phyloP scores from a whole-genome alignment of 2,329 filamentous ascomycete species.

The Phialophora expanda region DNA sequence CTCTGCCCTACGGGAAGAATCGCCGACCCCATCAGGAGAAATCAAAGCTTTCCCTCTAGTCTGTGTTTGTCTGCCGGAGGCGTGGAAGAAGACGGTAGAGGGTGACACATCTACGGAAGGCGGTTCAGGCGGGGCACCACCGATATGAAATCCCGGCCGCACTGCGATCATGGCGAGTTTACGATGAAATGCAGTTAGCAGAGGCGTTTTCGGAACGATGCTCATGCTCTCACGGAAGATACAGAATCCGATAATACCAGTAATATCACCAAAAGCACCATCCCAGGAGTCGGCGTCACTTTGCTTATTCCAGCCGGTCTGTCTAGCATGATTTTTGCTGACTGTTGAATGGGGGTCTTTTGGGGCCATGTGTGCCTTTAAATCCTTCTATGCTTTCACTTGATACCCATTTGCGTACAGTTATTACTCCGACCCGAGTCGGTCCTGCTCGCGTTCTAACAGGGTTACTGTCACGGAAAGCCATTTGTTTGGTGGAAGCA shows the following conservation, averaged over 20 bases:
- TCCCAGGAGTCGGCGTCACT: constrained; percentile 11
- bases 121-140: constrained; percentile 50
- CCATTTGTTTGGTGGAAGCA: constrained; percentile 11
- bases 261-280: constrained; percentile 32
- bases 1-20: constrained; percentile 64
- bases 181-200: constrained; percentile 37
- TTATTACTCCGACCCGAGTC: background rate
- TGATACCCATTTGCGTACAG: constrained; percentile 35
- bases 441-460: constrained; percentile 4
- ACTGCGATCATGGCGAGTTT: constrained; percentile 27
- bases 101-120: constrained; percentile 76
- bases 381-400: constrained; percentile 26
- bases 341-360: constrained; percentile 10
- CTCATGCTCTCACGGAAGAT: constrained; percentile 25
- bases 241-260: constrained; percentile 36
- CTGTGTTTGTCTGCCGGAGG: constrained; percentile 91
- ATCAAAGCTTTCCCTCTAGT: constrained; percentile 98
- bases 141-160: constrained; percentile 26
- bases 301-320: constrained; percentile 14
- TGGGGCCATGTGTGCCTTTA: constrained; percentile 13
- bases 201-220: constrained; percentile 30
- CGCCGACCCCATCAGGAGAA: constrained; percentile 73
- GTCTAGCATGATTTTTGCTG: constrained; percentile 16
- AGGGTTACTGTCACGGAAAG: constrained; percentile 6
- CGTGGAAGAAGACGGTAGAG: constrained; percentile 96